Conservation (phyloP, 2,329 filamentous ascomycete genomes). For the Balansia obtecta region DNA sequence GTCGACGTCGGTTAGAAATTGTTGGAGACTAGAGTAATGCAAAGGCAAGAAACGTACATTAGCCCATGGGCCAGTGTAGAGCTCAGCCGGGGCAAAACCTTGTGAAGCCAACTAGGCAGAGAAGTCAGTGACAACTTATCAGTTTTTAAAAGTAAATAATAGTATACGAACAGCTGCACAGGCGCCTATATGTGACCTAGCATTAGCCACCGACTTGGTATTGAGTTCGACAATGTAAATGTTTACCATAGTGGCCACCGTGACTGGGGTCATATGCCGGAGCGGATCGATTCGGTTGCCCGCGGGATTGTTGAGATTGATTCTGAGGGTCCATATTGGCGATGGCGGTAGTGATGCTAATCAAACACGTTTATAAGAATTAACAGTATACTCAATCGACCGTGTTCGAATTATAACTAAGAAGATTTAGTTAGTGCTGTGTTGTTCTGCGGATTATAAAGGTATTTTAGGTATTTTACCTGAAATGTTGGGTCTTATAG, state of each 20-base stretch:
- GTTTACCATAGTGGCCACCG: constrained; percentile 66
- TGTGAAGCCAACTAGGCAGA: constrained; percentile 60
- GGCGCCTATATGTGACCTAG: constrained; percentile 25
- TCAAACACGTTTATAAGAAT: neutral
- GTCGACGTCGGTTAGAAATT: neutral
- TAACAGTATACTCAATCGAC: too few species aligned
- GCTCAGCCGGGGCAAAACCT: constrained; percentile 82
- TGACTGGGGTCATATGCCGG: constrained; percentile 62
- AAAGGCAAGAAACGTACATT: constrained; percentile 51
- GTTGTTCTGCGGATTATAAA: too few species aligned
- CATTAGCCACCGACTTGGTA: constrained; percentile 6
- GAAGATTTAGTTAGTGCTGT: too few species aligned
- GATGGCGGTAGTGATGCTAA: constrained; percentile 3
- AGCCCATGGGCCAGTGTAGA: constrained; percentile 89
- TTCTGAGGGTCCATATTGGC: constrained; percentile 27
- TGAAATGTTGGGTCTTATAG: too few species aligned
- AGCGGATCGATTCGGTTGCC: constrained; percentile 45
- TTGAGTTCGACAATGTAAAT: neutral
- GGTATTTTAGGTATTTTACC: too few species aligned
- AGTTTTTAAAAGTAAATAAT: neutral
- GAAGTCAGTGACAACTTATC: constrained; percentile 13
- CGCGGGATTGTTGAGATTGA: constrained; percentile 38
- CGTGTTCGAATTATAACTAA: neutral
- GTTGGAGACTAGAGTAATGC: neutral
- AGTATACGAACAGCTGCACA: constrained; percentile 29